Conservation (phyloP, 2,329 filamentous ascomycete genomes). For the Colletotrichum melonis region DNA sequence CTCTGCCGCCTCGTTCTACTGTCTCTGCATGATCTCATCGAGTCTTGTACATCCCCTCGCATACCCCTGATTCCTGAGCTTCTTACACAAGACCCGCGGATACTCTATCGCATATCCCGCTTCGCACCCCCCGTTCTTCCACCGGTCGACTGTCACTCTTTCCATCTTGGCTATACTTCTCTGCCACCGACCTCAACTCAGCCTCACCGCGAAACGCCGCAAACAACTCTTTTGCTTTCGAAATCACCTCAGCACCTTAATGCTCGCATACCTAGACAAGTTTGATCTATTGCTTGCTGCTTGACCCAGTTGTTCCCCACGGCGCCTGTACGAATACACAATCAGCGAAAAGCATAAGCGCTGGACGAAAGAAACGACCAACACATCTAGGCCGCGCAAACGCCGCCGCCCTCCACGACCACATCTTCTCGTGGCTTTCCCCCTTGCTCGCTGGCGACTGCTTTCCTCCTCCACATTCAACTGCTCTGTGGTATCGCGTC, state of each 20-base stretch:
- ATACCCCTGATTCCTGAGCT: not conserved
- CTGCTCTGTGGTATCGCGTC: not conserved
- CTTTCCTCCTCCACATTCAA: constrained; percentile 1
- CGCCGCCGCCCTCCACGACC: constrained; percentile 14
- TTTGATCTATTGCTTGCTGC: constrained; percentile 1
- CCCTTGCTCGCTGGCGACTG: constrained; percentile 13
- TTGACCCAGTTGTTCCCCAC: constrained; percentile 5
- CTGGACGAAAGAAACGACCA: constrained; percentile 28
- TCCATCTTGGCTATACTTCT: constrained; percentile 13
- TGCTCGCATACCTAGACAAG: not conserved
- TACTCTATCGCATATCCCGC: constrained; percentile 27
- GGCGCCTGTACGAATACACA: not conserved
- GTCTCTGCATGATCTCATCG: constrained; percentile 14
- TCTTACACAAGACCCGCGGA: constrained; percentile 21
- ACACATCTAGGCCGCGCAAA: constrained; percentile 7
- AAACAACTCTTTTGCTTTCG: constrained; percentile 2
- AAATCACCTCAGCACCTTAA: not conserved
- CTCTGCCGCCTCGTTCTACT: constrained; percentile 21
- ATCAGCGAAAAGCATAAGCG: constrained; percentile 26
- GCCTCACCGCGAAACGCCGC: constrained; percentile 15
- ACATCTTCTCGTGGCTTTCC: constrained; percentile 18
- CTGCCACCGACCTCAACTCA: constrained; percentile 6
- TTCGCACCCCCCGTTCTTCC: constrained; percentile 9
- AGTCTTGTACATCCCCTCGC: not conserved
- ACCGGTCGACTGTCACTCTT: constrained; percentile 17